Evolutionary conservation across 2,329 filamentous ascomycete genomes (phyloP).

Genomic region (Onygenales sp.): DNA sequence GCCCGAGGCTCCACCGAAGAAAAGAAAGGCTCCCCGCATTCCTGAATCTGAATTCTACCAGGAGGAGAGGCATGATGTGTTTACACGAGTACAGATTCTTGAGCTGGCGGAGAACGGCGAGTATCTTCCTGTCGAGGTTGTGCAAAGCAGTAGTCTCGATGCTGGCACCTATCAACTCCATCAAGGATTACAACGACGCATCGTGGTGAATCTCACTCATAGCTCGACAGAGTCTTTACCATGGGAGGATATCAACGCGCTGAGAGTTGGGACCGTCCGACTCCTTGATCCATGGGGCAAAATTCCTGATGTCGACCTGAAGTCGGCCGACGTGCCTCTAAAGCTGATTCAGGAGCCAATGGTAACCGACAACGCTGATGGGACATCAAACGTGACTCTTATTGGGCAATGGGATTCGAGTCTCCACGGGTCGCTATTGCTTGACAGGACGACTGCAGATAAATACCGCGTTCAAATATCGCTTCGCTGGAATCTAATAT

Average conservation of each 20-base stretch:
- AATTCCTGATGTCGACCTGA: slow-evolving; percentile 65
- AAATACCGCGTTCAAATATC: slow-evolving; percentile 86
- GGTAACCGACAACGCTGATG: slow-evolving; percentile 79
- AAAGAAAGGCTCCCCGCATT: slow-evolving; percentile 57
- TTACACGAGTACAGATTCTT: slow-evolving; percentile 77
- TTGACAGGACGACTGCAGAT: slow-evolving; percentile 90
- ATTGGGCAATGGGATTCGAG: slow-evolving; percentile 97
- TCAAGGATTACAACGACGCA: slow-evolving; percentile 81
- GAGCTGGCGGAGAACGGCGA: slow-evolving; percentile 87
- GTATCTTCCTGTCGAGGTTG: slow-evolving; percentile 85
- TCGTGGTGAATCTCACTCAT: slow-evolving; percentile 82
- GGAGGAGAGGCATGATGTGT: slow-evolving; percentile 88
- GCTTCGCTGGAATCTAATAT: slow-evolving; percentile 75
- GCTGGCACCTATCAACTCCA: slow-evolving; percentile 89
- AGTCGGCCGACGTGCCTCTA: slow-evolving; percentile 64
- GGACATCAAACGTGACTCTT: slow-evolving; percentile 76
- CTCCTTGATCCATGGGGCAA: slow-evolving; percentile 79
- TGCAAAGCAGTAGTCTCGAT: slow-evolving; percentile 75
- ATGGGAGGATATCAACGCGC: slow-evolving; percentile 71
- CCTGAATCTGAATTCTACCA: slow-evolving; percentile 87
- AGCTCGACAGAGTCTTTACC: slow-evolving; percentile 80
- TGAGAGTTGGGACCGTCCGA: slow-evolving; percentile 72
- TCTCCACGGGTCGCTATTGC: slow-evolving; percentile 77
- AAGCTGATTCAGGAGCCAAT: slow-evolving; percentile 68
- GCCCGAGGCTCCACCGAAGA: slow-evolving; percentile 45